phyloP scores from a whole-genome alignment of 257 asterid species.

The Orobanche coerulescens region DNA sequence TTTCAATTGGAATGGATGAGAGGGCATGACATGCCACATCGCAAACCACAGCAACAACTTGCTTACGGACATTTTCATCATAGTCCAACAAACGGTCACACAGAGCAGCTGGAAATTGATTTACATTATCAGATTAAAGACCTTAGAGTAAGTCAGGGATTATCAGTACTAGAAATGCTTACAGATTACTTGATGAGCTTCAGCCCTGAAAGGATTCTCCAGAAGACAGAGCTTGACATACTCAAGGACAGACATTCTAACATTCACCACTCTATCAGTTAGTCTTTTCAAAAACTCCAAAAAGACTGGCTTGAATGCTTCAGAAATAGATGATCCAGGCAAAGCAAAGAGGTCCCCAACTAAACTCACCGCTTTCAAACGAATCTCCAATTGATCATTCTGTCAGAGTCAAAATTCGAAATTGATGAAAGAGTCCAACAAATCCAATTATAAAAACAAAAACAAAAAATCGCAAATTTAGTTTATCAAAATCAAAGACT shows the following conservation, averaged over 20 bases:
- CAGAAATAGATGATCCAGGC: slow-evolving; percentile 56
- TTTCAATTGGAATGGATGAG: slow-evolving; percentile 56
- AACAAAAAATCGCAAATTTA: neutral
- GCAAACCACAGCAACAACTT: slow-evolving; percentile 73
- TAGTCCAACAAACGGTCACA: slow-evolving; percentile 75
- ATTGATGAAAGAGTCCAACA: slow-evolving; percentile 16
- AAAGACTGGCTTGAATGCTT: slow-evolving; percentile 67
- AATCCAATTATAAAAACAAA: neutral
- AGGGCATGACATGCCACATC: slow-evolving; percentile 66
- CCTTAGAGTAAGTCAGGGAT: neutral
- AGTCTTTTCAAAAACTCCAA: slow-evolving; percentile 74
- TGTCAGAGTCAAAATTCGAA: slow-evolving; percentile 34
- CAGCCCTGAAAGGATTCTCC: slow-evolving; percentile 55
- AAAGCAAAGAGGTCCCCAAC: slow-evolving; percentile 78
- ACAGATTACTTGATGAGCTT: slow-evolving; percentile 74
- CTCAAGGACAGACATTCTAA: slow-evolving; percentile 80
- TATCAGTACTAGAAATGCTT: slow-evolving; percentile 27
- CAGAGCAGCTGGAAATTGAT: slow-evolving; percentile 59
- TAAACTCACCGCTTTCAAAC: slow-evolving; percentile 72
- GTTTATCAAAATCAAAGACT: slow-evolving; percentile 1
- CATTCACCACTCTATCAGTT: slow-evolving; percentile 71
- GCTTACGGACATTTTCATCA: slow-evolving; percentile 85
- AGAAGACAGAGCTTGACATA: slow-evolving; percentile 57
- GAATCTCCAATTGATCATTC: slow-evolving; percentile 76
- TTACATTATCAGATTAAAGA: slow-evolving; percentile 24